Conservation (phyloP, 2,329 filamentous ascomycete species). For the Fusarium continuum region DNA sequence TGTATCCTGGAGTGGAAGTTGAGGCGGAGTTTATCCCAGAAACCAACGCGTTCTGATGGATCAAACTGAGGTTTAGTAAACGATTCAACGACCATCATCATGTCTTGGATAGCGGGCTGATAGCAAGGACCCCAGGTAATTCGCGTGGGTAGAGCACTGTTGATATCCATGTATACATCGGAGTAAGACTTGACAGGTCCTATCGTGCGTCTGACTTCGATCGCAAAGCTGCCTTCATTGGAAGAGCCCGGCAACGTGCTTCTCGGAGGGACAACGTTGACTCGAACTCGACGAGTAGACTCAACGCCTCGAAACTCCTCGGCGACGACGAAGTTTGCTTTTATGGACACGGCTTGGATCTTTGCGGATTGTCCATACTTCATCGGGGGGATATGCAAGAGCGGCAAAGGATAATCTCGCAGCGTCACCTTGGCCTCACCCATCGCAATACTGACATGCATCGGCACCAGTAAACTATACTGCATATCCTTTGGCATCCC, state of each 20-base stretch:
- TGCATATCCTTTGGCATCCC: conserved; percentile 93
- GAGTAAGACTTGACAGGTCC: conserved; percentile 97
- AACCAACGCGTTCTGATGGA: conserved; percentile 90
- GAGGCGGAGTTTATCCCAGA: conserved; percentile 98
- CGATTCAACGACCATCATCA: conserved; percentile 99
- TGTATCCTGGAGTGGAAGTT: conserved; percentile 92
- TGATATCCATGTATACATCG: conserved; percentile 90
- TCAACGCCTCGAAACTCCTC: conserved; percentile 88
- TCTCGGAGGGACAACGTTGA: conserved; percentile 81
- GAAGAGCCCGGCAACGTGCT: conserved; percentile 64
- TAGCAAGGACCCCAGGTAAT: conserved; percentile 99
- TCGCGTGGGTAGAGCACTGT: conserved; percentile 88
- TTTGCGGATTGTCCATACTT: conserved; percentile 81
- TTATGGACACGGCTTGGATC: conserved; percentile 82
- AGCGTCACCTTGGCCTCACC: conserved; percentile 87
- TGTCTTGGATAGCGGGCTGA: conserved; percentile 96
- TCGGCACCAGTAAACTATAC: conserved; percentile 88
- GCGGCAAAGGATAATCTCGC: conserved; percentile 90
- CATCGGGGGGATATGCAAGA: conserved; percentile 88
- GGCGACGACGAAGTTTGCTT: conserved; percentile 92
- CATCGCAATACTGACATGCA: conserved; percentile 89
- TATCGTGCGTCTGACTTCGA: conserved; percentile 90
- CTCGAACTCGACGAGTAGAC: conserved; percentile 80
- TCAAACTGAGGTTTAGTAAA: conserved; percentile 97
- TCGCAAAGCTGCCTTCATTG: conserved; percentile 74